These are phyloP conservation scores for Leccinum uliginosum DNA, from an alignment of 768 basidiomycete genomes.

Conservation along the genomic window DNA sequence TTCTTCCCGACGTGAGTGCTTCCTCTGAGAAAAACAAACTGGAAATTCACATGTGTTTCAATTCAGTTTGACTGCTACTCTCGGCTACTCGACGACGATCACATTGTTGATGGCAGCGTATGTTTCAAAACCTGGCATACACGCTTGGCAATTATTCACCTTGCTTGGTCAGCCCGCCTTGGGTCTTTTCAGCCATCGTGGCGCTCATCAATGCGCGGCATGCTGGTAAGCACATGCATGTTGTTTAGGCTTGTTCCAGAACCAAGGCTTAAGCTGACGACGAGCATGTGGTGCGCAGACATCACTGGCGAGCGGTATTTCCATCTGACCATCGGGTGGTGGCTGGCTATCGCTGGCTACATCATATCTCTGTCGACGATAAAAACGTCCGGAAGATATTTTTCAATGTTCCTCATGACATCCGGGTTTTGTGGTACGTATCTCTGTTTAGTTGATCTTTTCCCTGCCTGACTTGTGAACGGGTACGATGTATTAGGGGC, in stretches of 20 bases:
- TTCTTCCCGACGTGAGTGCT: conserved; percentile 51
- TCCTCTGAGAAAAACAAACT: too few relatives aligned
- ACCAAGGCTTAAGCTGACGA: background rate
- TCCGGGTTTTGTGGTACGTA: background rate
- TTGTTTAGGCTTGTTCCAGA: background rate
- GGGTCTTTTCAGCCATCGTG: background rate
- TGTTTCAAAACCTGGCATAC: background rate
- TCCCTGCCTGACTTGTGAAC: background rate
- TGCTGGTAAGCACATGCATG: background rate
- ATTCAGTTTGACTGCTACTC: conserved; percentile 51
- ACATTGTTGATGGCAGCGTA: conserved; percentile 58
- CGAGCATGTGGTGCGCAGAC: background rate
- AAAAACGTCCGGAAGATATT: background rate
- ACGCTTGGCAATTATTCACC: background rate
- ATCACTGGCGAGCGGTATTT: background rate
- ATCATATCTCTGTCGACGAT: background rate
- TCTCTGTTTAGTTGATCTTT: background rate
- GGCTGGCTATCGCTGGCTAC: background rate
- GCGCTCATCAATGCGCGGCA: background rate
- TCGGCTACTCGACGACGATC: conserved; percentile 56
- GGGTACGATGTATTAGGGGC: background rate
- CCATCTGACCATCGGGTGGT: background rate
- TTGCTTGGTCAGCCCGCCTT: background rate
- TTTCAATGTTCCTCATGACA: background rate
- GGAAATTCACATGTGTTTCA: background rate